Base-by-base conservation (phyloP, 805 yeast species). In the Ogataea degrootiae region DNA sequence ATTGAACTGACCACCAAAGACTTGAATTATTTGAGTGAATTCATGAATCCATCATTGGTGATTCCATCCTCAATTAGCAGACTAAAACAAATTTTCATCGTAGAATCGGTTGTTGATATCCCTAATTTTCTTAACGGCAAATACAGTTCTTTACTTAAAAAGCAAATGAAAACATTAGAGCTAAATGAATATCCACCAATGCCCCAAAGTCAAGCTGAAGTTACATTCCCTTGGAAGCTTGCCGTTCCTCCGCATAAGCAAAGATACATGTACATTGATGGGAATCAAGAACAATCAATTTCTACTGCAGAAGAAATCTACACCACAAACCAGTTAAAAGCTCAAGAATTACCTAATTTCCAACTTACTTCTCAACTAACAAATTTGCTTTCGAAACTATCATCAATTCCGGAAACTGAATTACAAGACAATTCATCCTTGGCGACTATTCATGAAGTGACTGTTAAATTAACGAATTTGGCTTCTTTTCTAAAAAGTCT, bases 171-270 rank as follows among this genome's bases (percentile, higher is more conserved):
- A 56, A 65, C 67, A 16, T 70, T 70, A 6, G 96, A 87, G 59
- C 71, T 89, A 16, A 79, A 85, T 41, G 74, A 72, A 44, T 57
- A 44, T 41, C 71, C 71, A 14, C 66, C 70, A 31, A 77, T 81
- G 60, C 96, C 96, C 5, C 67, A 68, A 34, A 65, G 59, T 0
- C 74, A 83, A 14, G 57, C 63, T 1, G 86, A 86, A 26, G 78
- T 87, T 1, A 45, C 61, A 9, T 71, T 65, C 42, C 96, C 96
- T 7, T 94, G 99, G 99, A 83, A 85, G 52, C 74, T 90, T 37
- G 94, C 97, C 0, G 78, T 85, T 42, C 98, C 99, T 8, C 94
- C 97, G 8, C 98, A 92, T 61, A 89, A 94, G 63, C 91, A 90
- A 69, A 72, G 97, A 52, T 94, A 75, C 61, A 65, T 89, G 72